Evolutionary conservation across 345 rosid species (phyloP), one percentile per base, ranked within the genome.

Genomic region (Rhizophora mangle): DNA sequence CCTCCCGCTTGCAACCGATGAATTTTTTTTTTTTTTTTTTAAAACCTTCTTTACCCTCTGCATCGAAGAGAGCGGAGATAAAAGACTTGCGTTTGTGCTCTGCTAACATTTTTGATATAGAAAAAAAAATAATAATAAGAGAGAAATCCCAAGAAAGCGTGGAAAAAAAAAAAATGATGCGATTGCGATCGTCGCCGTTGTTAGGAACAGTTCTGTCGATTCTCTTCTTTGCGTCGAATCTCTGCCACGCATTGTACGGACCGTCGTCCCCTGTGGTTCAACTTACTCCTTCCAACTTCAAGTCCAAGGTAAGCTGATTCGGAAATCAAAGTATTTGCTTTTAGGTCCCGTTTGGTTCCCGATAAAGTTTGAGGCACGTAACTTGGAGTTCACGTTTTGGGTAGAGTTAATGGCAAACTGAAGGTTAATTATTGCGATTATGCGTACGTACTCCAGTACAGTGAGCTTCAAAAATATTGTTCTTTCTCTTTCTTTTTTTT

Each of bases 261-360:
- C 77, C 99, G n/a, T 96, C 99, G 3, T 92, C 99, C 5, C 96
- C 98, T 6, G 99, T 95, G 21, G 78, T 92, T 75, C 99, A 95
- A 87, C 96, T 95, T 77, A 92, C 86, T 74, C 97, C 96, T 64
- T 83, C 93, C 81, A 95, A 95, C 82, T 95, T 95, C 86, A 92
- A 90, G 84, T 90, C 93, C 79, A 95, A 95, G 96, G 99, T 92
- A 76, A 53, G 20, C 20, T 51, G 26, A 29, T 32, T 15, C 51
- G 18, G n/a, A 29, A 6, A 21, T 47, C 52, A 21, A 21, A 6
- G 6, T 26, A 24, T 49, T 49, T 11, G 46, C 7, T 26, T 22
- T 22, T 27, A 6, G 9, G 30, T 51, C 10, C 37, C 37, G 36
- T 52, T 49, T 21, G 60, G 60, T 20, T 22, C 9, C 34, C 22